These are phyloP conservation scores for Gonium pectorale DNA, from an alignment of 139 green algal genomes.

Conservation along the genomic window DNA sequence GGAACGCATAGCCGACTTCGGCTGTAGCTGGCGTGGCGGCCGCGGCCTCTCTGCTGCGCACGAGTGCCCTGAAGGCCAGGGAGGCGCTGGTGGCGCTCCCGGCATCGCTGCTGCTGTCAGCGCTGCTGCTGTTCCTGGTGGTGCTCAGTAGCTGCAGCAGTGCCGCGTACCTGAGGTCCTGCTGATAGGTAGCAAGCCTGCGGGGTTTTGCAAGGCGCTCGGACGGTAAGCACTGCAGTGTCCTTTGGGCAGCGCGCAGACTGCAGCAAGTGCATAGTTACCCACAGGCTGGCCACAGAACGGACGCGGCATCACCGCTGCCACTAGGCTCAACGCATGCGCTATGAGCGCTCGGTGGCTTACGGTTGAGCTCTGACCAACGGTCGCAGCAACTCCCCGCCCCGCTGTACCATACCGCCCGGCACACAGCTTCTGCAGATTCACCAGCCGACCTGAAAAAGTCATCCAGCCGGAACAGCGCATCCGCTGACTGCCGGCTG, in stretches of 20 bases:
- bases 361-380: not conserved
- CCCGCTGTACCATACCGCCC: not conserved
- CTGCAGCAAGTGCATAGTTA: too few relatives aligned
- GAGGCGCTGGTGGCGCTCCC: too few relatives aligned
- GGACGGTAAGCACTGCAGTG: not conserved
- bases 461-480: not conserved
- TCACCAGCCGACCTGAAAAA: not conserved
- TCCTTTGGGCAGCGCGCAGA: too few relatives aligned
- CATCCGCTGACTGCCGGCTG: too few relatives aligned
- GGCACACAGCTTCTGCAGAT: not conserved
- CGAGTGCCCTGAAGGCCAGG: too few relatives aligned
- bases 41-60: too few relatives aligned
- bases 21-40: too few relatives aligned
- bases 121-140: not conserved
- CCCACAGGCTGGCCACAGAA: too few relatives aligned
- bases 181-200: constrained; percentile 6
- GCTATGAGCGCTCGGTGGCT: not conserved
- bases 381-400: not conserved
- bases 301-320: not conserved
- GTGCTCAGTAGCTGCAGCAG: not conserved
- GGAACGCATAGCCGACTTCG: too few relatives aligned
- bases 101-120: too few relatives aligned
- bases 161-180: not conserved
- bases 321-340: not conserved
- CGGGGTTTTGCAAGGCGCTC: not conserved